Evolutionary conservation across 106 monocot genomes (phyloP), one percentile per base, ranked within the genome.

Genomic region (Phalaenopsis equestris): DNA sequence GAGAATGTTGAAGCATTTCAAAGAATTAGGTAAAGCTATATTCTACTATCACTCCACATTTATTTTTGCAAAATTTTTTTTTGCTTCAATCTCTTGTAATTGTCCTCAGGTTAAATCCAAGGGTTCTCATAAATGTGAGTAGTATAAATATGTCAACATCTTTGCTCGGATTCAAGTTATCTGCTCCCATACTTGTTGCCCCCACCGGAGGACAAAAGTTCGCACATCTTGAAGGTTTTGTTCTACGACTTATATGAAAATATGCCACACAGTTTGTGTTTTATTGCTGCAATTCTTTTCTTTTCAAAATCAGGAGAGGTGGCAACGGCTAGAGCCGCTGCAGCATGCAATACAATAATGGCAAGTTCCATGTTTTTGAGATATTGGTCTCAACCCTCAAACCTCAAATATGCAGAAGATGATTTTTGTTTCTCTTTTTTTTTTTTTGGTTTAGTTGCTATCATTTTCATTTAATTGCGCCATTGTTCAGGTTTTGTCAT

Each of bases 301-400:
- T 64, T 39, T 41, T 48, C 9, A 24, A 48, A 76, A 76, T 49
- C 30, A 93, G 93, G 93, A 46, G 93, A 93, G 78, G 72, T 81
- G 42, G 91, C 86, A 11, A 89, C 89, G 58, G 93, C 93, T 49
- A 93, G 91, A 87, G 93, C 89, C 78, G 89, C 93, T 80, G 91
- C 89, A 78, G 87, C 91, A 17, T 91, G 87, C 78, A 91, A 94
- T 58, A 85, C 93, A 0, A 87, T 94, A 41, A 91, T 91, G 93
- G 93, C 90, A 86, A 45, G 1, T 76, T 61, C 14, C 12, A 14
- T 38, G 21, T 64, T 23, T 70, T 70, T 70, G 3, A 70, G 37
- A 70, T 70, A 70, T 70, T 37, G 4, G n/a, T 68, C 36, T 36
- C 67, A 68, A 30, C 30, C 30, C 30, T 30, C 30, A 30, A 30